Base-by-base conservation (phyloP, 148 eudicot species). In the Camellia lanceoleosa region DNA sequence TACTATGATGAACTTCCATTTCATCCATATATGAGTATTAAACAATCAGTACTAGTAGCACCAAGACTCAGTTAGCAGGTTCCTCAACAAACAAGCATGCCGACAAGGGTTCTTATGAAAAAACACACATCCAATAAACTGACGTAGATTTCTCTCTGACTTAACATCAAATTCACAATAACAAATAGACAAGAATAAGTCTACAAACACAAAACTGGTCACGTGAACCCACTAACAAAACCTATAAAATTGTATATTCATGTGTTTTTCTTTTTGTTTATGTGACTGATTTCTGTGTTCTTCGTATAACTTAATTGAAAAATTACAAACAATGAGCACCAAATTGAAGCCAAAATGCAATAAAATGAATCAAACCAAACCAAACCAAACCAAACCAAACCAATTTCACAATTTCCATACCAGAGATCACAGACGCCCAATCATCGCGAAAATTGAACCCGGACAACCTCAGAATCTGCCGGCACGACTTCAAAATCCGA, bases 341-440 rank as follows among this genome's bases (percentile, higher is more conserved):
- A 55, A 55, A 49, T 72, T 20, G 8, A 77, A 18, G 20, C 18
- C n/a, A 15, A 20, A 13, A 15, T 30, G 44, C 56, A 61, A n/a
- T 11, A 47, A 6, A 14, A 4, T 23, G 3, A 38, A n/a, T 13
- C 5, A 0, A 38, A 68, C 5, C 12, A 14, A 81, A 52, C 23
- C 8, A 59, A 71, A 46, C 11, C 44, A 54, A 30, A 68, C 5
- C 12, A 14, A 81, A 52, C 23, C 8, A 59, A 71, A 46, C 11
- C 44, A 54, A 30, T 14, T 19, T 42, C 10, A 61, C 73, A 54
- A 18, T 19, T 64, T 3, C 12, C 78, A 76, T 88, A 95, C 98
- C 98, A 73, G 98, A 74, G 60, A 95, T 95, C 7, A 95, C 93
- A 5, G 86, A 82, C 2, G 95, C 95, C 98, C 97, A 95, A 72